A percentile compares a stretch with the other conserved stretches of the same genome.
Conservation (phyloP, 23 red algal genomes). For the Gracilaria domingensis region DNA sequence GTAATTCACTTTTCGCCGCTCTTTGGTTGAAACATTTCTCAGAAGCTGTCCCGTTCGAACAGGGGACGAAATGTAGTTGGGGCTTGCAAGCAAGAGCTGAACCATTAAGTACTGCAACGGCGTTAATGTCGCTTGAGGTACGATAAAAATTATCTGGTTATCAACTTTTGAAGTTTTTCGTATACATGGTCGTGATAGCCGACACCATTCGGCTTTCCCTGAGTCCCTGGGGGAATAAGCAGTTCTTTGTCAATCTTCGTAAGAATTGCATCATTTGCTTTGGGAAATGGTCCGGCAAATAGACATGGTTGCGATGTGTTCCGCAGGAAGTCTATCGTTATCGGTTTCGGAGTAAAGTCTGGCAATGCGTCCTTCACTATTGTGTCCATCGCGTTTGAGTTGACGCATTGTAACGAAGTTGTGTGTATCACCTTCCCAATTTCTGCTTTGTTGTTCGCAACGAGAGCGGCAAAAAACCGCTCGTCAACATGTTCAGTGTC, state of each 20-base stretch:
- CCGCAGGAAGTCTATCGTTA: slow-evolving; percentile 40
- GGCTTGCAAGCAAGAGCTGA: no score
- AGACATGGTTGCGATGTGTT: slow-evolving; percentile 38
- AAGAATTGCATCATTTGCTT: background rate
- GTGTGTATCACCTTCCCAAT: slow-evolving; percentile 36
- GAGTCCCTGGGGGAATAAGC: slow-evolving; percentile 56
- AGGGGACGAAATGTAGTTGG: no score
- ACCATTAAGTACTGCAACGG: no score
- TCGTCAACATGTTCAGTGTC: slow-evolving; percentile 55
- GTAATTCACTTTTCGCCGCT: no score
- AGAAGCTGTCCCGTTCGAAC: no score
- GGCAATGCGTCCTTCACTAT: background rate
- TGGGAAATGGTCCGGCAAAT: slow-evolving; percentile 33
- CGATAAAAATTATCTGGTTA: background rate
- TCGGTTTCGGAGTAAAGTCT: slow-evolving; percentile 5
- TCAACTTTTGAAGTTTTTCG: slow-evolving; percentile 24
- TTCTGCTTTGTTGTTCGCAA: slow-evolving; percentile 13
- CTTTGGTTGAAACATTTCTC: no score
- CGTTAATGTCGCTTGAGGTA: no score
- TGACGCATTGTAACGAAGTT: slow-evolving; percentile 57
- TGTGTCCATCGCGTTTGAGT: slow-evolving; percentile 19
- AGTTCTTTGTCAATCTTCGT: slow-evolving; percentile 54
- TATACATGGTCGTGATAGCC: slow-evolving; percentile 49
- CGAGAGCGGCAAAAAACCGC: slow-evolving; percentile 57
- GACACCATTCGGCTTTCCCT: slow-evolving; percentile 42